Evolutionary conservation across 1,284 basidiomycete species (phyloP).

Genomic region (Puccinia coronata): DNA sequence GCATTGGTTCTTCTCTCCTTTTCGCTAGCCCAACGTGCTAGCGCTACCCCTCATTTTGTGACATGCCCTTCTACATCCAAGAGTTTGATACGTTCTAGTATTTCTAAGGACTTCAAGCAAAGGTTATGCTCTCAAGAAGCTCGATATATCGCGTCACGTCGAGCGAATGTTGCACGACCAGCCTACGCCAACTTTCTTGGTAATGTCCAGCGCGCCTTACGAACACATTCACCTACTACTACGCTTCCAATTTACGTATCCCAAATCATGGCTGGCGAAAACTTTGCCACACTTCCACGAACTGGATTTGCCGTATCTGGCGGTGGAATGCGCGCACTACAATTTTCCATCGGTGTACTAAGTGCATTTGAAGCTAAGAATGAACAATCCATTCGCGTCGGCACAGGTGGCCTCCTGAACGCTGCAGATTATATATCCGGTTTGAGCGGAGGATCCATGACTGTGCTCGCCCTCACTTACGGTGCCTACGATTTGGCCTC

Average conservation of each 20-base stretch:
- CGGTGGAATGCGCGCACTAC: constrained; percentile 65
- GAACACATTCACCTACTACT: neutral
- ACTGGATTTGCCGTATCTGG: constrained; percentile 40
- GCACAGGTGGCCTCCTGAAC: constrained; percentile 70
- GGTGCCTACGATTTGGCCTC: constrained; percentile 14
- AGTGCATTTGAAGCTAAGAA: constrained; percentile 68
- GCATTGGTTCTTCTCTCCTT: constrained; percentile 5
- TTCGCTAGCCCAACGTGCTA: neutral
- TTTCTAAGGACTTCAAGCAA: constrained; percentile 20
- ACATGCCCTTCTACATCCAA: neutral
- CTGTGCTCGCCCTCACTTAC: constrained; percentile 3
- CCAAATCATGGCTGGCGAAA: neutral
- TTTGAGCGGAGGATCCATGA: constrained; percentile 43
- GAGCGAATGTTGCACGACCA: constrained; percentile 10
- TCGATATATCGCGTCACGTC: constrained; percentile 13
- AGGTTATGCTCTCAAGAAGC: neutral
- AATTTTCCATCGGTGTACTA: constrained; percentile 66
- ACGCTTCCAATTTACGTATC: constrained; percentile 25
- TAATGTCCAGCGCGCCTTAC: constrained; percentile 18
- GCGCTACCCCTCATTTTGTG: constrained; percentile 19
- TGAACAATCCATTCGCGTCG: constrained; percentile 63
- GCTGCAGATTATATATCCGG: constrained; percentile 56
- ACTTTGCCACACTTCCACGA: constrained; percentile 14
- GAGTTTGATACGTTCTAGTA: constrained; percentile 11
- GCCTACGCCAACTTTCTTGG: constrained; percentile 28